These are phyloP conservation scores for Talaromyces liani DNA, from an alignment of 495 filamentous ascomycete species.

Conservation along the genomic window DNA sequence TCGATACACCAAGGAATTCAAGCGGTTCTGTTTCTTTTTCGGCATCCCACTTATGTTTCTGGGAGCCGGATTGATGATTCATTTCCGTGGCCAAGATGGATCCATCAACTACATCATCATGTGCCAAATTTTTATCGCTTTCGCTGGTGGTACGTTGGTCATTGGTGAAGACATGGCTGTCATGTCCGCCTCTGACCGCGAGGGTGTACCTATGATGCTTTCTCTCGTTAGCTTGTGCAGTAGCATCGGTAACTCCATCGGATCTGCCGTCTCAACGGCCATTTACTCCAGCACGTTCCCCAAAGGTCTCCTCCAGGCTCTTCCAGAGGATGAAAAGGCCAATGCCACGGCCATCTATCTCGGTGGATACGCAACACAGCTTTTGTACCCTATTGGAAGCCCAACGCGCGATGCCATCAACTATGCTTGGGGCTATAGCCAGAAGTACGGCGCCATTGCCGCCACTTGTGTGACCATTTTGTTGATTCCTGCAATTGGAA, in stretches of 20 bases:
- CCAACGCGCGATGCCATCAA: slow-evolving; percentile 48
- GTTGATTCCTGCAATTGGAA: slow-evolving; percentile 27
- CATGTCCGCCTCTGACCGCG: slow-evolving; percentile 56
- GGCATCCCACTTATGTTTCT: slow-evolving; percentile 56
- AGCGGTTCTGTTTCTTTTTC: slow-evolving; percentile 50
- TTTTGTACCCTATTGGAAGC: slow-evolving; percentile 45
- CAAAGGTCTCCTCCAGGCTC: slow-evolving; percentile 31
- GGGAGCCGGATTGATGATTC: slow-evolving; percentile 58
- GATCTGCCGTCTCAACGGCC: slow-evolving; percentile 54
- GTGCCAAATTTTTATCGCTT: slow-evolving; percentile 73
- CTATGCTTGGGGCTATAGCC: slow-evolving; percentile 51
- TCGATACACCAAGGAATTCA: slow-evolving; percentile 50
- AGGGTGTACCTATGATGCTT: slow-evolving; percentile 64
- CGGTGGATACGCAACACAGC: slow-evolving; percentile 40
- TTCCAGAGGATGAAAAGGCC: slow-evolving; percentile 36
- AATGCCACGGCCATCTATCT: slow-evolving; percentile 41
- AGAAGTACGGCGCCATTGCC: slow-evolving; percentile 52
- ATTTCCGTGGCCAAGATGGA: slow-evolving; percentile 55
- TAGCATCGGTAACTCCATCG: slow-evolving; percentile 63
- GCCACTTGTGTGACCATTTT: slow-evolving; percentile 33
- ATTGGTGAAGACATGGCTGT: slow-evolving; percentile 66
- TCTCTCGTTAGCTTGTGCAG: slow-evolving; percentile 60
- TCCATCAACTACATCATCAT: slow-evolving; percentile 63
- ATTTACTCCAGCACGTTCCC: slow-evolving; percentile 66
- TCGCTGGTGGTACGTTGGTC: slow-evolving; percentile 57